These are phyloP conservation scores for Collybiopsis luxurians DNA, from an alignment of 768 basidiomycete species.

Conservation along the genomic window DNA sequence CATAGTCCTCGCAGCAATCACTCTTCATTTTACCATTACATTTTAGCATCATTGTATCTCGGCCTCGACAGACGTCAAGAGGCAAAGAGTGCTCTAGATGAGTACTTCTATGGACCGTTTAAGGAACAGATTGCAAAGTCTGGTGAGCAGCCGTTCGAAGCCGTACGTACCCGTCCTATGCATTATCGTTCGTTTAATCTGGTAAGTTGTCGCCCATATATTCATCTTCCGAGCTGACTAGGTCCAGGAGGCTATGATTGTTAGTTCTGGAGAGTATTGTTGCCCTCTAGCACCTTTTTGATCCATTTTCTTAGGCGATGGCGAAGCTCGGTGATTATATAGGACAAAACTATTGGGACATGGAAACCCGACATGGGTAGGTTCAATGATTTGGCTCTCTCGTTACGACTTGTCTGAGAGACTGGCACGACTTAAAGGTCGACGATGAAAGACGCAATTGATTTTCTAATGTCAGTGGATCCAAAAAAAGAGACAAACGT, in stretches of 20 bases:
- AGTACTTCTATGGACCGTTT: conserved; percentile 41
- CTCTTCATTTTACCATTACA: conserved; percentile 41
- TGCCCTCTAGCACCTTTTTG: too few relatives aligned
- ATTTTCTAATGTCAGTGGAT: conserved; percentile 41
- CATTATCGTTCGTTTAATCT: conserved; percentile 62
- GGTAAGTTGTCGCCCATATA: neutral
- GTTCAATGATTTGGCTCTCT: neutral
- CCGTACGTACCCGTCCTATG: conserved; percentile 49
- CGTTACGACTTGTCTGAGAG: neutral
- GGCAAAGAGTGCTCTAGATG: conserved; percentile 33
- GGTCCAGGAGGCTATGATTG: conserved; percentile 47
- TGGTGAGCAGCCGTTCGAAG: conserved; percentile 60
- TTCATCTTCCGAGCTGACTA: neutral
- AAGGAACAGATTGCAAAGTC: conserved; percentile 45
- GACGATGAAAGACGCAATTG: conserved; percentile 51
- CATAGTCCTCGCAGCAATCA: conserved; percentile 43
- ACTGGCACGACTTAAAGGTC: conserved; percentile 14
- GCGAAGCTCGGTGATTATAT: conserved; percentile 54
- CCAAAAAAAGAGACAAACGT: conserved; percentile 31
- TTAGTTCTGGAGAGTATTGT: conserved; percentile 33
- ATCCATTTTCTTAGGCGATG: conserved; percentile 33
- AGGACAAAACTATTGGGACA: conserved; percentile 45
- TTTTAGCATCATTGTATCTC: conserved; percentile 19
- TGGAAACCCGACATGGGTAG: conserved; percentile 40
- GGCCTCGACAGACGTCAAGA: conserved; percentile 37